These are phyloP conservation scores for Brettanomyces sp. DNA, from an alignment of 805 yeast genomes.

Conservation along the genomic window DNA sequence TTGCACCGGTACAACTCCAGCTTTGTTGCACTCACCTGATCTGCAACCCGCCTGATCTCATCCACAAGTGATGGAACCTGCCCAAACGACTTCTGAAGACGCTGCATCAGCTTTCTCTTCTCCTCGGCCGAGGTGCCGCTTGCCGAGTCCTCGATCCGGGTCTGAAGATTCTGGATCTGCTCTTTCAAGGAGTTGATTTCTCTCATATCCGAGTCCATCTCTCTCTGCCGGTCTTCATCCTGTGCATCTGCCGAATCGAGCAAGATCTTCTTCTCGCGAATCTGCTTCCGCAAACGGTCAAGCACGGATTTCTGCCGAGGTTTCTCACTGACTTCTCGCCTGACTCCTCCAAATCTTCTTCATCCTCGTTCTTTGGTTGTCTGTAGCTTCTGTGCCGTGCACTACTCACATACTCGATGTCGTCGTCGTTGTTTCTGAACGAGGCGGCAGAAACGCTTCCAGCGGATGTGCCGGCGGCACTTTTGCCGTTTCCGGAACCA, in stretches of 20 bases:
- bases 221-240: slow-evolving; percentile 35
- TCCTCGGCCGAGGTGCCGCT: slow-evolving; percentile 25
- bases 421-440: slow-evolving; percentile 69
- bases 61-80: slow-evolving; percentile 64
- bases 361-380: slow-evolving; percentile 8
- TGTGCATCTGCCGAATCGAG: slow-evolving; percentile 65
- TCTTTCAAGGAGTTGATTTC: slow-evolving; percentile 59
- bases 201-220: slow-evolving; percentile 26
- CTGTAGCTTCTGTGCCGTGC: slow-evolving; percentile 45
- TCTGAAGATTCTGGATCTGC: slow-evolving; percentile 42
- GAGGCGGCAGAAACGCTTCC: slow-evolving; percentile 39
- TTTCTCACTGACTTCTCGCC: slow-evolving; percentile 17
- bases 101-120: slow-evolving; percentile 42
- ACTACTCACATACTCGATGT: slow-evolving; percentile 46
- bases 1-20: slow-evolving; percentile 51
- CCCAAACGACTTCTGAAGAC: slow-evolving; percentile 56
- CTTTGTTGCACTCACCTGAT: slow-evolving; percentile 57
- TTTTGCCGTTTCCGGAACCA: slow-evolving; percentile 20
- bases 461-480: slow-evolving; percentile 10
- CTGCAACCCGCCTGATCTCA: slow-evolving; percentile 54
- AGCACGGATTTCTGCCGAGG: slow-evolving; percentile 21
- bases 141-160: slow-evolving; percentile 23
- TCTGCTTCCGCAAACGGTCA: slow-evolving; percentile 49
- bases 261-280: slow-evolving; percentile 64
- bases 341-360: slow-evolving; percentile 4